phyloP scores from a whole-genome alignment of 805 yeast genomes.

The Pichia paraexigua region DNA sequence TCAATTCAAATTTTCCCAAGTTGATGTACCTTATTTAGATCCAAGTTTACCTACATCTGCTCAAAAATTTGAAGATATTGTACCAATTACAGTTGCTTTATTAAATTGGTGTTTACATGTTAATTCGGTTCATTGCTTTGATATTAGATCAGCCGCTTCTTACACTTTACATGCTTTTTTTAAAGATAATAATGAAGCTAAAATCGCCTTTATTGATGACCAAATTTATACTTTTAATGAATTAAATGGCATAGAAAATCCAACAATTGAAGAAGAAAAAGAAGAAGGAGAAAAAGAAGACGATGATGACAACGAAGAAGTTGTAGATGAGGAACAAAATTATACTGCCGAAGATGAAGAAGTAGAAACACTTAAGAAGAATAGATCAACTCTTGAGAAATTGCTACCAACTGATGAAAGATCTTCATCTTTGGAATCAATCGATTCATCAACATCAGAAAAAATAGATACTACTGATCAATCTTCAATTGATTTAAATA shows the following conservation, averaged over 20 bases:
- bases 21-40: slow-evolving; percentile 90
- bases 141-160: slow-evolving; percentile 67
- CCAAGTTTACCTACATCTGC: slow-evolving; percentile 36
- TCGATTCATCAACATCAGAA: not conserved
- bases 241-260: slow-evolving; percentile 17
- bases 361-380: not conserved
- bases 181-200: slow-evolving; percentile 52
- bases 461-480: not conserved
- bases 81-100: slow-evolving; percentile 70
- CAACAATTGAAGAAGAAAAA: not conserved
- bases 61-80: slow-evolving; percentile 28
- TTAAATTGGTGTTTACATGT: slow-evolving; percentile 75
- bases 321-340: not conserved
- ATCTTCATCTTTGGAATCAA: not conserved
- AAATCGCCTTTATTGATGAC: slow-evolving; percentile 52
- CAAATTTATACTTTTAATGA: slow-evolving; percentile 45
- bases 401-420: not conserved
- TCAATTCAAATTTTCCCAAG: slow-evolving; percentile 64
- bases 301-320: not conserved
- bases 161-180: slow-evolving; percentile 62
- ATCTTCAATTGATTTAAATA: slow-evolving; percentile 11
- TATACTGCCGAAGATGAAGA: not conserved
- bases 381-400: not conserved
- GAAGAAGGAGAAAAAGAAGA: not conserved
- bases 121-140: slow-evolving; percentile 80